These are phyloP conservation scores for Venturiaceae sp. DNA, from an alignment of 2,329 filamentous ascomycete genomes.

Conservation along the genomic window DNA sequence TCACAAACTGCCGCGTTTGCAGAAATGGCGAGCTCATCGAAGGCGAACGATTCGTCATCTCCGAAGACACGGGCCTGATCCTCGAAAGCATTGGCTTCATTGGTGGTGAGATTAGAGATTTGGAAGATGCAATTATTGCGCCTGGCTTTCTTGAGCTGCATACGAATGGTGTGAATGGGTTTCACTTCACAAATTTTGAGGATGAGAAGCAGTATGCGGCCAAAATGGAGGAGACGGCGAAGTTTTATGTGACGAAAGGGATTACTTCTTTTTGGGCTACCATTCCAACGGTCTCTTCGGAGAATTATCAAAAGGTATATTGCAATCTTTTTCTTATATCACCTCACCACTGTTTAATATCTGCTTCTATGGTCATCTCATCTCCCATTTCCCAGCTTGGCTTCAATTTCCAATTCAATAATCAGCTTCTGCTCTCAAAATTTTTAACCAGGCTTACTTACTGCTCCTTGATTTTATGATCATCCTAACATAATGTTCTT, in stretches of 20 bases:
- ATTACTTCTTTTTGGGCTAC: slow-evolving; percentile 46
- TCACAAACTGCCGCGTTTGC: slow-evolving; percentile 36
- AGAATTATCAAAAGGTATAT: slow-evolving; percentile 35
- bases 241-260: slow-evolving; percentile 39
- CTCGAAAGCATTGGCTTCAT: slow-evolving; percentile 32
- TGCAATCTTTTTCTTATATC: background rate
- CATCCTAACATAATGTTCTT: background rate
- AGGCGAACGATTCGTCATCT: slow-evolving; percentile 32
- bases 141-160: slow-evolving; percentile 48
- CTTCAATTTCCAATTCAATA: background rate
- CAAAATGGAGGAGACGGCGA: slow-evolving; percentile 36
- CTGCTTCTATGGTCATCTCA: too few species aligned
- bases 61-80: slow-evolving; percentile 33
- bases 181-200: slow-evolving; percentile 43
- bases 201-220: slow-evolving; percentile 29
- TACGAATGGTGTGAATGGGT: slow-evolving; percentile 43
- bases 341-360: background rate
- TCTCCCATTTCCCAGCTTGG: background rate
- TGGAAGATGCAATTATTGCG: slow-evolving; percentile 40
- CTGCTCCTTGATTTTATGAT: background rate
- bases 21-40: slow-evolving; percentile 32
- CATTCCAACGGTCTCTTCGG: slow-evolving; percentile 38
- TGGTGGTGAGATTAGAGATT: slow-evolving; percentile 35
- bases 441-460: too few species aligned
- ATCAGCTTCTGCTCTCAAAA: too few species aligned